Percentiles rank a stretch among this genome's conserved stretches.
These are phyloP conservation scores for Hortiboletus campestris DNA, from an alignment of 768 basidiomycete genomes.

Conservation along the genomic window DNA sequence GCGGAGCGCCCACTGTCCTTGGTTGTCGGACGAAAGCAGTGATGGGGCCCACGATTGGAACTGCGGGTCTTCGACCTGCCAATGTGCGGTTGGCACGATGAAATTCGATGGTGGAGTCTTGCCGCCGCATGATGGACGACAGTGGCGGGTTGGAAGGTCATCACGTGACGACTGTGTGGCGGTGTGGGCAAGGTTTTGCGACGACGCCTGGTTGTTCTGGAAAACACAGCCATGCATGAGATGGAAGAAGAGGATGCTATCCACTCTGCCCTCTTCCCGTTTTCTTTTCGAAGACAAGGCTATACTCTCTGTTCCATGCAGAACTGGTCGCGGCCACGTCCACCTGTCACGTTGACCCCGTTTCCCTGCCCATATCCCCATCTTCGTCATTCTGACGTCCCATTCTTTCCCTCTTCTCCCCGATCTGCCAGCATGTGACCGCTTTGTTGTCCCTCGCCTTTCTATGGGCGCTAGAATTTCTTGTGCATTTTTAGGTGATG, in stretches of 20 bases:
- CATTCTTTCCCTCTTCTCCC: not conserved
- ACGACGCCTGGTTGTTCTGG: slow-evolving; percentile 4
- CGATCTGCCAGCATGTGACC: slow-evolving; percentile 3
- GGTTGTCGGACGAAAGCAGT: slow-evolving; percentile 16
- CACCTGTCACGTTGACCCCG: not conserved
- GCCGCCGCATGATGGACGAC: not conserved
- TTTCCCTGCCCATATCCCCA: not conserved
- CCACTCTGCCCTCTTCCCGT: no score
- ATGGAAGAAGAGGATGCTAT: not conserved
- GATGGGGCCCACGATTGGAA: not conserved
- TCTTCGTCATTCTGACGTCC: not conserved
- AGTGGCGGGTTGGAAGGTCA: not conserved
- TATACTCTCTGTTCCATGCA: slow-evolving; percentile 9
- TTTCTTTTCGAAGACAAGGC: slow-evolving; percentile 10
- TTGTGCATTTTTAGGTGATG: not conserved
- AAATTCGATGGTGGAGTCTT: not conserved
- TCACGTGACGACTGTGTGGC: slow-evolving; percentile 20
- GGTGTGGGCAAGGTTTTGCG: not conserved
- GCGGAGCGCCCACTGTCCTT: slow-evolving; percentile 21
- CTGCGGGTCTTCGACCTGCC: slow-evolving; percentile 1
- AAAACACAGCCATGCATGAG: slow-evolving; percentile 21
- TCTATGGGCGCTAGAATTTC: slow-evolving; percentile 7
- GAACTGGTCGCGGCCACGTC: slow-evolving; percentile 5
- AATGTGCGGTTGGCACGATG: not conserved
- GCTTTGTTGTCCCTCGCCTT: not conserved